Evolutionary conservation across 306 rosid genomes (phyloP).

Genomic region (Datisca glomerata): DNA sequence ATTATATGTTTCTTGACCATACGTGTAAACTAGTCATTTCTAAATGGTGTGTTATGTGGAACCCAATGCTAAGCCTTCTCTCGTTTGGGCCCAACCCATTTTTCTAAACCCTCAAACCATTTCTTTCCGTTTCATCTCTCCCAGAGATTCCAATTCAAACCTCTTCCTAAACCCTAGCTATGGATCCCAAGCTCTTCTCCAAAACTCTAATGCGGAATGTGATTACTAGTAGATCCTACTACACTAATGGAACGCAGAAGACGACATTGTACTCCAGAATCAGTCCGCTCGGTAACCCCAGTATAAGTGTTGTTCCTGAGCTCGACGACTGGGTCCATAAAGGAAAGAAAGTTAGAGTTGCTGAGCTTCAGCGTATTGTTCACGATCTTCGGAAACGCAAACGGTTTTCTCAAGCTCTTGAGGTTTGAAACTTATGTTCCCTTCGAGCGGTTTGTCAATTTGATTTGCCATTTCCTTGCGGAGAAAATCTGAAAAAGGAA

Average conservation of each 20-base stretch:
- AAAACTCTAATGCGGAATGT: constrained; percentile 21
- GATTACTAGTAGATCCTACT: constrained; percentile 35
- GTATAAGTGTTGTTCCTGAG: constrained; percentile 29
- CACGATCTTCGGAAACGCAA: constrained; percentile 75
- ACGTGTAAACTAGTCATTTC: too few relatives aligned
- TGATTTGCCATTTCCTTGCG: too few relatives aligned
- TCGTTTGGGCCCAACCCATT: background rate
- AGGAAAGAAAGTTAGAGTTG: constrained; percentile 54
- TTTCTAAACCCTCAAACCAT: background rate
- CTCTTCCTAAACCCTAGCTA: constrained; percentile 13
- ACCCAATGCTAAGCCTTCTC: background rate
- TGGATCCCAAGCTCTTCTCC: constrained; percentile 35
- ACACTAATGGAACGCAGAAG: constrained; percentile 46
- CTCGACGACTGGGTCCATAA: constrained; percentile 69
- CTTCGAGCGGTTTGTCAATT: too few relatives aligned
- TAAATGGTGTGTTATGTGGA: too few relatives aligned
- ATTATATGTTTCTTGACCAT: background rate
- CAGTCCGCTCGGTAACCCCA: constrained; percentile 58
- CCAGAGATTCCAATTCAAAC: background rate
- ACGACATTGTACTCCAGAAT: constrained; percentile 44
- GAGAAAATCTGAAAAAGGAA: too few relatives aligned
- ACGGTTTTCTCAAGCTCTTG: constrained; percentile 62
- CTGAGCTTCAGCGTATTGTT: constrained; percentile 67
- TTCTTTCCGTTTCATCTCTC: background rate
- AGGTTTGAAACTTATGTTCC: constrained; percentile 24